Percentiles rank a stretch among this genome's conserved stretches.
phyloP scores from a whole-genome alignment of 2,329 filamentous ascomycete species.

The Aureobasidium mangrovei region DNA sequence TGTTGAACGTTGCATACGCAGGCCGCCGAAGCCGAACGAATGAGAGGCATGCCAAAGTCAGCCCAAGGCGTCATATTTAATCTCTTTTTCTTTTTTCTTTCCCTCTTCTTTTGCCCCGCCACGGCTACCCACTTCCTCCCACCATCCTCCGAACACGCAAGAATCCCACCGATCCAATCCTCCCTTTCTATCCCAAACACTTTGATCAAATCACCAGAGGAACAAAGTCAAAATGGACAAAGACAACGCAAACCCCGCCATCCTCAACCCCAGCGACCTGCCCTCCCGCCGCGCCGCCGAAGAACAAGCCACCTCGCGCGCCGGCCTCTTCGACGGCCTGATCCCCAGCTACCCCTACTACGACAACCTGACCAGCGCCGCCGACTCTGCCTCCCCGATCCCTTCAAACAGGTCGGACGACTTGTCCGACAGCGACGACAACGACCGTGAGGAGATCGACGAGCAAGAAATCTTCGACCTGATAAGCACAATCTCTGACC shows the following conservation, averaged over 20 bases:
- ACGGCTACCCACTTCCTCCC: no score
- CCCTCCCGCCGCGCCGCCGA: constrained; percentile 59
- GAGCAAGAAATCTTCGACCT: constrained; percentile 97
- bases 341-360: constrained; percentile 42
- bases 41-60: no score
- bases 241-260: constrained; percentile 83
- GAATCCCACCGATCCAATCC: no score
- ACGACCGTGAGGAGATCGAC: constrained; percentile 74
- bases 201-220: no score
- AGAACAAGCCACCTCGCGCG: constrained; percentile 30
- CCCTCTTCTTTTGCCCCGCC: no score
- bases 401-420: constrained; percentile 24
- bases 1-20: no score
- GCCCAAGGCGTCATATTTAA: no score
- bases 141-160: no score
- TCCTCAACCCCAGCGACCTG: constrained; percentile 79
- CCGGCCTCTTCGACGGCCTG: constrained; percentile 46
- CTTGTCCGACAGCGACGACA: constrained; percentile 44
- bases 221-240: constrained; percentile 29
- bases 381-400: constrained; percentile 19
- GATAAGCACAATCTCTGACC: constrained; percentile 89
- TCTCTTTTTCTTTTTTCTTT: no score
- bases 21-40: no score
- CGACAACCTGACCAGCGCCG: constrained; percentile 35
- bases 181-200: no score